Conservation (phyloP, 768 basidiomycete genomes). For the Mycena pura region DNA sequence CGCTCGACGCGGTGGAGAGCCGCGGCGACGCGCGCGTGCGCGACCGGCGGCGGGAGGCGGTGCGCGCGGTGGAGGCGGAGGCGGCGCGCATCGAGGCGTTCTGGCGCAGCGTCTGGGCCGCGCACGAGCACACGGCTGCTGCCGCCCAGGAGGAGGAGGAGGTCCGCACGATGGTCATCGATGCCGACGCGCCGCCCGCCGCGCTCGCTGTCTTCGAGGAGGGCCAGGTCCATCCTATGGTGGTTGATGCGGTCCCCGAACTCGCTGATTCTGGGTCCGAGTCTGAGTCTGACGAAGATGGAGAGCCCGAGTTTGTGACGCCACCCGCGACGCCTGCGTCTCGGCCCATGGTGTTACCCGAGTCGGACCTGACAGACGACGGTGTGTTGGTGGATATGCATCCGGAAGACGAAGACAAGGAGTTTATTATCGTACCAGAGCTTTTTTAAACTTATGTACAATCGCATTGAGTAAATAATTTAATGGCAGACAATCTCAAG, state of each 20-base stretch:
- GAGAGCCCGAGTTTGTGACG: conserved; percentile 11
- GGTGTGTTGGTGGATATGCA: not conserved
- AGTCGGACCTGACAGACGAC: not conserved
- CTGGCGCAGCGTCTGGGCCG: conserved; percentile 47
- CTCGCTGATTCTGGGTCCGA: conserved; percentile 12
- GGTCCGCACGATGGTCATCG: conserved; percentile 20
- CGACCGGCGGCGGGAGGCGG: conserved; percentile 55
- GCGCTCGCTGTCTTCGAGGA: no score
- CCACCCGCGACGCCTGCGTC: conserved; percentile 7
- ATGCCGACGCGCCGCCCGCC: not conserved
- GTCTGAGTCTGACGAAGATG: no score
- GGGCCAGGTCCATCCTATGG: not conserved
- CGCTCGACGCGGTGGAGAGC: conserved; percentile 73
- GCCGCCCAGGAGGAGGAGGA: conserved; percentile 23
- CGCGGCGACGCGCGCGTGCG: conserved; percentile 63
- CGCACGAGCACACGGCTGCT: conserved; percentile 30
- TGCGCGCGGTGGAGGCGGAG: conserved; percentile 66
- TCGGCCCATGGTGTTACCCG: not conserved
- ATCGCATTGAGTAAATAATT: not conserved
- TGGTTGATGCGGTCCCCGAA: conserved; percentile 3
- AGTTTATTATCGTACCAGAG: conserved; percentile 19
- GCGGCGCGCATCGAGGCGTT: conserved; percentile 56
- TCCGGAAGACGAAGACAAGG: conserved; percentile 9
- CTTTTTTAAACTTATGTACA: no score
- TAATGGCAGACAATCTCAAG: no score